Evolutionary conservation across 768 basidiomycete genomes (phyloP), one percentile per base, ranked within the genome.

Genomic region (Tephrocybe rancida): DNA sequence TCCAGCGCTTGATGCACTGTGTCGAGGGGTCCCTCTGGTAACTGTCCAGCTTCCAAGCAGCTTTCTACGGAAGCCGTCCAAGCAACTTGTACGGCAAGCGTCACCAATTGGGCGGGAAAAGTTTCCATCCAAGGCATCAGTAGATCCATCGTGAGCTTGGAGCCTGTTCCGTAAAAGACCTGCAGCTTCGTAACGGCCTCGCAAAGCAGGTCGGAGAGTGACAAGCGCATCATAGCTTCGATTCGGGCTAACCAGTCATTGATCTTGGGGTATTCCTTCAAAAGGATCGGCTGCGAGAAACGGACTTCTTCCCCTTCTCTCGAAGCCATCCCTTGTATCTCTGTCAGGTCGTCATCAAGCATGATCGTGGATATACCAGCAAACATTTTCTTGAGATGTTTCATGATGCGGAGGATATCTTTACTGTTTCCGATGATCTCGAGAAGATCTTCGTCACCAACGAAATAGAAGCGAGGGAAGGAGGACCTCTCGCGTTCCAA

Each of bases 391-490:
- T 98, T 98, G 55, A 99, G 80, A 74, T 98, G 97, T 63, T 99
- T 99, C 92, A 97, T 94, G 71, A 98, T 92, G 34, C 97, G 90
- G 39, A 94, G 73, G 61, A 98, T 97, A 65, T 98, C 95, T 70
- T 98, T 99, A 81, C 94, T 97, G 76, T 99, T 99, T 58, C 97
- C 97, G 59, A 99, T 98, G 63, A 99, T 99, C 71, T 99, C 97
- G 57, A 99, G 80, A 56, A 99, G 74, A 67, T 99, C 97, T 67
- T 99, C 97, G 71, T 99, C 97, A 63, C 97, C 97, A 48, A 99
- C 95, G 64, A 99, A 99, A 74, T 99, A 99, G 78, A 99, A 99
- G 7, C 97, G 91, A 64, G 97, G 97, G 84, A 99, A 99, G 0
- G 93, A 94, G 3, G 96, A 88, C 51, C 97, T 88, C 66, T 99